These are phyloP conservation scores for Neltuma alba DNA, from an alignment of 306 rosid genomes.

Conservation along the genomic window DNA sequence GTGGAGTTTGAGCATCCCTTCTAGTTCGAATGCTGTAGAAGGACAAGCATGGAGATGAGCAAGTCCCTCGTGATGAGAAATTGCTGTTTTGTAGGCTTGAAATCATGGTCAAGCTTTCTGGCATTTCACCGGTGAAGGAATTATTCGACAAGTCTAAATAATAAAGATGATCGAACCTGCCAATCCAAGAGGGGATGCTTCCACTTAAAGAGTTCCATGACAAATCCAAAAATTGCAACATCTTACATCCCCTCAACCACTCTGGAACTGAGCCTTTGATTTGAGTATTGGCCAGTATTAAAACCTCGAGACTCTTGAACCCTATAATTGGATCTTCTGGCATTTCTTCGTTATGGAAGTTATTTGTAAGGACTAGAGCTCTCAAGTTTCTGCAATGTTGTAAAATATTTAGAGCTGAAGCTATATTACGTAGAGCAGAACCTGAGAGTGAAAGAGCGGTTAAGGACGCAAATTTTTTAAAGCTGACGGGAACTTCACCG, in stretches of 20 bases:
- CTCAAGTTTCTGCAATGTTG: slow-evolving; percentile 48
- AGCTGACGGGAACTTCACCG: slow-evolving; percentile 33
- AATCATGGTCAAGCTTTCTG: slow-evolving; percentile 34
- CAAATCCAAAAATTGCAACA: slow-evolving; percentile 50
- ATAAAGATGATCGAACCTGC: slow-evolving; percentile 26
- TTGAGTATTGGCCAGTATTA: slow-evolving; percentile 34
- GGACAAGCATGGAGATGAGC: not conserved
- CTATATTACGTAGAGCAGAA: slow-evolving; percentile 31
- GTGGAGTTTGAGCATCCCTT: not conserved
- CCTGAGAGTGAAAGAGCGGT: slow-evolving; percentile 38
- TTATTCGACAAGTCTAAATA: slow-evolving; percentile 51
- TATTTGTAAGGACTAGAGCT: slow-evolving; percentile 26
- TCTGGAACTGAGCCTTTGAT: slow-evolving; percentile 54
- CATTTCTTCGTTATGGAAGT: slow-evolving; percentile 45
- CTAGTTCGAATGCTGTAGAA: not conserved
- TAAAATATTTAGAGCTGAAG: slow-evolving; percentile 37
- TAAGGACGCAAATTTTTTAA: slow-evolving; percentile 34
- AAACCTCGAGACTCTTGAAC: slow-evolving; percentile 41
- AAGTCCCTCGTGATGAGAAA: slow-evolving; percentile 12
- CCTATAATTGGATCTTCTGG: slow-evolving; percentile 22
- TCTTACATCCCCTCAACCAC: slow-evolving; percentile 49
- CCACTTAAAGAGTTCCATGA: slow-evolving; percentile 51
- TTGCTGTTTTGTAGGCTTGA: slow-evolving; percentile 18
- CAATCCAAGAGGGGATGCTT: slow-evolving; percentile 48
- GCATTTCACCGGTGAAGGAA: slow-evolving; percentile 44